Conservation (phyloP, 2,329 filamentous ascomycete species). For the Tolypocladium tropicale region DNA sequence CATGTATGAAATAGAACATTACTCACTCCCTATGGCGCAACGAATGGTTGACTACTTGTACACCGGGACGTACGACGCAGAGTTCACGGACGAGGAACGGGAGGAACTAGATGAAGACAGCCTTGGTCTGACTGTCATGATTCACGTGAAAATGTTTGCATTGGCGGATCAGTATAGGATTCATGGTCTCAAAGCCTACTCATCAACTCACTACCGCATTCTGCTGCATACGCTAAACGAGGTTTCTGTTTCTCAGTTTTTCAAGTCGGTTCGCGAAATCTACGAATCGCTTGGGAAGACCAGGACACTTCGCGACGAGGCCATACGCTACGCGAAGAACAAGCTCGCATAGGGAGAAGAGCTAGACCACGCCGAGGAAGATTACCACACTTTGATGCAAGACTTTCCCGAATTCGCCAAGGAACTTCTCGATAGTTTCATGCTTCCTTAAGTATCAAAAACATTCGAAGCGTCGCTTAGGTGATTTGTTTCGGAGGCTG, state of each 20-base stretch:
- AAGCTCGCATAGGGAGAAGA: not conserved
- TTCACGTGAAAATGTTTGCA: not conserved
- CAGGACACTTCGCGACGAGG: not conserved
- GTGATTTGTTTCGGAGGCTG: too few relatives aligned
- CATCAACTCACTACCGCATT: not conserved
- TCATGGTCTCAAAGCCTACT: not conserved
- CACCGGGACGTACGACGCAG: not conserved
- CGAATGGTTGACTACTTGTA: not conserved
- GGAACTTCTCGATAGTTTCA: not conserved
- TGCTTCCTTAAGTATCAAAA: not conserved
- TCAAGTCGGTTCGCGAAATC: too few relatives aligned
- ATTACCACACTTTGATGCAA: too few relatives aligned
- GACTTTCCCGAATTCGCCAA: not conserved
- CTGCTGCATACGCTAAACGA: not conserved
- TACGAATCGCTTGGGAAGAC: not conserved
- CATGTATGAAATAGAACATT: not conserved
- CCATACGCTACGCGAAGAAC: not conserved
- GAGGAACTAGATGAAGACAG: not conserved
- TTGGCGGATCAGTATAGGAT: not conserved
- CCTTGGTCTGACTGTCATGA: not conserved
- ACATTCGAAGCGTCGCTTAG: too few relatives aligned
- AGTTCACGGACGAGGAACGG: not conserved
- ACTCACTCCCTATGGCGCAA: not conserved
- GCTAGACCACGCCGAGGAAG: not conserved
- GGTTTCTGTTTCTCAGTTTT: not conserved